Evolutionary conservation across 805 yeast genomes (phyloP).

Genomic region (Teunomyces kruisii): DNA sequence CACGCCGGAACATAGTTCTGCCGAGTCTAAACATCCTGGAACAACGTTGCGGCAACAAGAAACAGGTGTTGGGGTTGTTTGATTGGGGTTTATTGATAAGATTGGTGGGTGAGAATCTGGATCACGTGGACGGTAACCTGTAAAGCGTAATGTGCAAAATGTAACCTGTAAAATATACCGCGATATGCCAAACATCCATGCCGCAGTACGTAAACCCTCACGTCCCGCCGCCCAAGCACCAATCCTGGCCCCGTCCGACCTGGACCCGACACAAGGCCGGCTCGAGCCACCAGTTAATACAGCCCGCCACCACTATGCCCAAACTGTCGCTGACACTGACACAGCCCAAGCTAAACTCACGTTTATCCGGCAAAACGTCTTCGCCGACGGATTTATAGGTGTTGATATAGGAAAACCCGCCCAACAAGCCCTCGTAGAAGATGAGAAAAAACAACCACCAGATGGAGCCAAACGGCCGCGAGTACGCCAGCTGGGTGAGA

Average conservation of each 20-base stretch:
- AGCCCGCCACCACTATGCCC: slow-evolving; percentile 82
- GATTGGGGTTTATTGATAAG: too few species aligned
- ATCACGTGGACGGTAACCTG: too few species aligned
- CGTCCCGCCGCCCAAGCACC: slow-evolving; percentile 49
- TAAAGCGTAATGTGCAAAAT: too few species aligned
- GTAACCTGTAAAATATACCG: too few species aligned
- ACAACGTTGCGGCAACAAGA: too few species aligned
- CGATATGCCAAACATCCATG: too few species aligned
- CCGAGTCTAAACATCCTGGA: too few species aligned
- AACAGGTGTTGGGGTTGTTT: too few species aligned
- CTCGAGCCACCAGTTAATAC: slow-evolving; percentile 73
- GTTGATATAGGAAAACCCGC: slow-evolving; percentile 88
- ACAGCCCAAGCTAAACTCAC: slow-evolving; percentile 72
- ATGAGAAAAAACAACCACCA: slow-evolving; percentile 62
- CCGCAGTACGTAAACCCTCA: too few species aligned
- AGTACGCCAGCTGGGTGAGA: slow-evolving; percentile 62
- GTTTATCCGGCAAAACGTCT: slow-evolving; percentile 35
- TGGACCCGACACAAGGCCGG: slow-evolving; percentile 71
- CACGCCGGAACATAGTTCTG: too few species aligned
- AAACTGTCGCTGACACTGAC: slow-evolving; percentile 82
- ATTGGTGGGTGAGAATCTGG: too few species aligned
- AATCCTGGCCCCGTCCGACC: slow-evolving; percentile 67
- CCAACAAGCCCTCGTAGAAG: slow-evolving; percentile 86
- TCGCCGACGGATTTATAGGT: slow-evolving; percentile 80
- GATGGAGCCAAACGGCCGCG: slow-evolving; percentile 55